These are phyloP conservation scores for Phytophthora tubulina DNA, from an alignment of 352 stramenopile genomes.

Conservation along the genomic window DNA sequence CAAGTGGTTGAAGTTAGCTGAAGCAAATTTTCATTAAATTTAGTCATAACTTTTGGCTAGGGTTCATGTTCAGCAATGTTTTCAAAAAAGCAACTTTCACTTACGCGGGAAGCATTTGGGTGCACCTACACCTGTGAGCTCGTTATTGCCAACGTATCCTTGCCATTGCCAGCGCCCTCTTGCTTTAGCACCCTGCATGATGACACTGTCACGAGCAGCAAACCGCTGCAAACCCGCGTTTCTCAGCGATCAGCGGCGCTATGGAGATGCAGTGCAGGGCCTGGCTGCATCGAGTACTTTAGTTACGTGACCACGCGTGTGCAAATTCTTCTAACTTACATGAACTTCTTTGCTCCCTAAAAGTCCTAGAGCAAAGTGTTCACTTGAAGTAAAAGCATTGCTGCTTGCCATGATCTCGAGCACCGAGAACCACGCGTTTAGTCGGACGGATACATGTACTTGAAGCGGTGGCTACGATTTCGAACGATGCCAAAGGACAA, in stretches of 20 bases:
- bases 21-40: not conserved
- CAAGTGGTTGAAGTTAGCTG: constrained; percentile 20
- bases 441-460: not conserved
- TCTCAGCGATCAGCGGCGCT: constrained; percentile 11
- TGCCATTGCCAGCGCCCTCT: not conserved
- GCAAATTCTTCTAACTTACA: not conserved
- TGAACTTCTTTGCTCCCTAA: no score
- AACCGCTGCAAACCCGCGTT: not conserved
- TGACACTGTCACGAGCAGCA: constrained; percentile 8
- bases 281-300: constrained; percentile 31
- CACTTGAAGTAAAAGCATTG: not conserved
- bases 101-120: constrained; percentile 11
- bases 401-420: not conserved
- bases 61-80: not conserved
- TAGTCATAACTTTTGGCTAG: not conserved
- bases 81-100: constrained; percentile 8
- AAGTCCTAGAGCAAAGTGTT: not conserved
- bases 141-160: no score
- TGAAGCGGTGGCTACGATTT: not conserved
- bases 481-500: not conserved
- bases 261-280: constrained; percentile 3
- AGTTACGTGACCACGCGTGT: constrained; percentile 10
- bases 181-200: not conserved
- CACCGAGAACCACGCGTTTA: not conserved
- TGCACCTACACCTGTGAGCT: not conserved